These are phyloP conservation scores for Fistulinella prunicolor DNA, from an alignment of 768 basidiomycete genomes.

Conservation along the genomic window DNA sequence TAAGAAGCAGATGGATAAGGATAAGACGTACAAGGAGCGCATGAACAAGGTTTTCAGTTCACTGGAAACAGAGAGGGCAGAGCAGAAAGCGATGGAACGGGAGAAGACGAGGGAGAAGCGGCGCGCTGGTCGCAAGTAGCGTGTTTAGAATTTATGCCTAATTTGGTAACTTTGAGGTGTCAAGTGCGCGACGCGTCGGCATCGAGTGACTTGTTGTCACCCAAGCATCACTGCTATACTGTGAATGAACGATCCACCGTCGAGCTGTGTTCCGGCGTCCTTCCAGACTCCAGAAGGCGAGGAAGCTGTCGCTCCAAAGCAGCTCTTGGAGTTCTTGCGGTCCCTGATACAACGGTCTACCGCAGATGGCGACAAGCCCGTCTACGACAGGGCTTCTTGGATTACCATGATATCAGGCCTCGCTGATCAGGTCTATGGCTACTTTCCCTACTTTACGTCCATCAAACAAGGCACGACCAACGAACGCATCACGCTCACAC, in stretches of 20 bases:
- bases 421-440: slow-evolving; percentile 49
- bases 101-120: slow-evolving; percentile 76
- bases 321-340: slow-evolving; percentile 44
- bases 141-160: not conserved
- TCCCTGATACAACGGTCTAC: slow-evolving; percentile 36
- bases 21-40: slow-evolving; percentile 69
- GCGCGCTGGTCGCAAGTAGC: slow-evolving; percentile 70
- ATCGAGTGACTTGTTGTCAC: no score
- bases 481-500: slow-evolving; percentile 55
- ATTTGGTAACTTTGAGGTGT: slow-evolving; percentile 3
- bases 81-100: slow-evolving; percentile 90
- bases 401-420: slow-evolving; percentile 48
- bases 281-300: slow-evolving; percentile 32
- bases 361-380: slow-evolving; percentile 31
- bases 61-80: slow-evolving; percentile 85
- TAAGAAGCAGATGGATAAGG: slow-evolving; percentile 82
- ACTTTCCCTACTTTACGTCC: slow-evolving; percentile 53
- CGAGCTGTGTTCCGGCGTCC: slow-evolving; percentile 28
- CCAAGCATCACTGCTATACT: no score
- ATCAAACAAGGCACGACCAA: slow-evolving; percentile 52
- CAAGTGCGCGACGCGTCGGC: not conserved
- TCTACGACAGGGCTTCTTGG: slow-evolving; percentile 45
- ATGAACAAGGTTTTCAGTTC: slow-evolving; percentile 81
- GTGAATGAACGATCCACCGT: slow-evolving; percentile 25
- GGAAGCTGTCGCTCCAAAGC: slow-evolving; percentile 29